A percentile compares a stretch with the other conserved stretches of the same genome.
These are phyloP conservation scores for Aschersonia sp. DNA, from an alignment of 2,329 filamentous ascomycete species.

Conservation along the genomic window DNA sequence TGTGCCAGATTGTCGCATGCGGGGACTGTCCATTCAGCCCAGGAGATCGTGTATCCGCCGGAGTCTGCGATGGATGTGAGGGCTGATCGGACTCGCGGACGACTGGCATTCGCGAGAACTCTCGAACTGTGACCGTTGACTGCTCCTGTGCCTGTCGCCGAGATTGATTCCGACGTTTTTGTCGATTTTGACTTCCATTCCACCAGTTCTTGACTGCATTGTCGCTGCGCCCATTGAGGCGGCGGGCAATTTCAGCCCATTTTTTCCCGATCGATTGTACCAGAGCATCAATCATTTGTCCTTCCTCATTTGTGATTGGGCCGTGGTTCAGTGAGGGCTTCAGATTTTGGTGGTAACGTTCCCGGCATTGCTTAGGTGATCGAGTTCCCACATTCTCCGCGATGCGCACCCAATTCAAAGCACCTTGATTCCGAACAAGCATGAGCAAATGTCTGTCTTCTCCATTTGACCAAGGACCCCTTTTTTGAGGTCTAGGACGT, in stretches of 20 bases:
- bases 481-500: constrained; percentile 16
- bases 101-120: neutral
- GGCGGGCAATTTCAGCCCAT: constrained; percentile 85
- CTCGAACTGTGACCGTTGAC: neutral
- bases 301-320: constrained; percentile 59
- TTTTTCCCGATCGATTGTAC: constrained; percentile 69
- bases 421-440: constrained; percentile 53
- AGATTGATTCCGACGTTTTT: constrained; percentile 26
- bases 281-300: constrained; percentile 58
- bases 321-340: constrained; percentile 62
- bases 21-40: no score
- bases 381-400: constrained; percentile 56
- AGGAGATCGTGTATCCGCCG: no score
- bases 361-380: constrained; percentile 87
- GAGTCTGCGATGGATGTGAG: no score
- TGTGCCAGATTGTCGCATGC: no score
- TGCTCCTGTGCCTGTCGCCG: neutral
- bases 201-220: constrained; percentile 98
- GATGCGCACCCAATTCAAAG: constrained; percentile 84
- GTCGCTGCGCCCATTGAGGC: constrained; percentile 68
- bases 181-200: constrained; percentile 84
- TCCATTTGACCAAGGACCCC: constrained; percentile 70
- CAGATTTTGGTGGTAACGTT: constrained; percentile 87
- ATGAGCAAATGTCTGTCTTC: constrained; percentile 60
- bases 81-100: no score